Base-by-base conservation (phyloP, 768 basidiomycete genomes). In the Auriculariales sp. region DNA sequence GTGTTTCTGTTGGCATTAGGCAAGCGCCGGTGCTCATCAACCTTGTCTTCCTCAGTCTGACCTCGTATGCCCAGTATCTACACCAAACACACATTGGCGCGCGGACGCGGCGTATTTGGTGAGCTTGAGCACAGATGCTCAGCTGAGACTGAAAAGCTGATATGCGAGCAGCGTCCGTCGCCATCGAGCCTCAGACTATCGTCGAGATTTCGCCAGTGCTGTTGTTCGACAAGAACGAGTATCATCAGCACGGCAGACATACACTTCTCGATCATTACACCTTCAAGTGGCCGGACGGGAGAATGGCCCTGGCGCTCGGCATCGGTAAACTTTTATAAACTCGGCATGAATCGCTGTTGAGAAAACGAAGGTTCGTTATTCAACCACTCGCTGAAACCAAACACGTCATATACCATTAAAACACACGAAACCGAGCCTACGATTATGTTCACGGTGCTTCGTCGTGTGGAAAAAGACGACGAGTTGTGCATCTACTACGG, bases 181-280 rank as follows among this genome's bases (percentile, higher is more conserved):
- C 57, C 28, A 79, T 91, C 52, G 70, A 79, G 17, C 64, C 71
- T 10, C 70, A 75, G 11, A 81, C 82, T 0, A 56, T 83, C n/a
- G 61, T 97, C 53, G 93, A 95, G 62, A 75, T 80, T 56, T 84
- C 83, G 54, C 92, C 93, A 2, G 86, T 89, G 17, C 66, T 94
- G n/a, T 67, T 94, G 10, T 77, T 93, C 58, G 61, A 68, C 3
- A 71, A 72, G 50, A 69, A 76, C 24, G 88, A 92, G 64, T 92
- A 90, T 56, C 69, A 74, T 39, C 59, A 61, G 3, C 73, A 86
- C 63, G 77, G 79, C 56, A 66, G 61, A 55, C 57, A 80, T 54
- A 89, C 83, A 0, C 61, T 80, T 0, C 66, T 89, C 9, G 79
- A 89, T 56, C 76, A 81, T 36, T 87, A 88, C 58, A 75, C 83